Evolutionary conservation across 1,139 yeast species (phyloP).

Genomic region (Debaryomycetaceae sp.): DNA sequence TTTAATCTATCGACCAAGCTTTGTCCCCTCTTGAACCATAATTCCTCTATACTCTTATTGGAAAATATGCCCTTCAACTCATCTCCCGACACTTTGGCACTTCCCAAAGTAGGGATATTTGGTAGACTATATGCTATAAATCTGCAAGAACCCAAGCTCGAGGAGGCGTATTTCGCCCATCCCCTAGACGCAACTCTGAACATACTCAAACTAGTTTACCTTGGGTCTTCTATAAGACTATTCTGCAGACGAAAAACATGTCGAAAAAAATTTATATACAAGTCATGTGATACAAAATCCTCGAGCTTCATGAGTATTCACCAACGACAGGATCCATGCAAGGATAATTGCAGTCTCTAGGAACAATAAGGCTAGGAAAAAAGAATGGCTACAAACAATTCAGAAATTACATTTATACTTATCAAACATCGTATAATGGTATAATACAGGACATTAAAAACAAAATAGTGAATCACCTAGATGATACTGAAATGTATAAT

Average conservation of each 20-base stretch:
- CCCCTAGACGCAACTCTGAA: conserved; percentile 10
- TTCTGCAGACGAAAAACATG: not conserved
- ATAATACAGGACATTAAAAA: not conserved
- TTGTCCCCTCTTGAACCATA: conserved; percentile 59
- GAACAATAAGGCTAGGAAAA: too few species aligned
- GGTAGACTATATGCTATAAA: conserved; percentile 28
- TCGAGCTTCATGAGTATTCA: too few species aligned
- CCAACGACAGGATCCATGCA: too few species aligned
- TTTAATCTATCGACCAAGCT: conserved; percentile 47
- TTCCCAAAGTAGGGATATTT: conserved; percentile 29
- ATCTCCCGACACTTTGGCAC: conserved; percentile 23
- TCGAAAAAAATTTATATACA: not conserved
- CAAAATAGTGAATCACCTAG: not conserved
- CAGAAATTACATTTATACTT: too few species aligned
- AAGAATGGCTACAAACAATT: too few species aligned
- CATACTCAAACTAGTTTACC: conserved; percentile 2
- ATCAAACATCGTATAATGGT: not conserved
- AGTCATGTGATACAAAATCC: not conserved
- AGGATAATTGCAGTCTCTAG: too few species aligned
- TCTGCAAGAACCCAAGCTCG: conserved; percentile 8
- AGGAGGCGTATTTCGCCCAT: conserved; percentile 2
- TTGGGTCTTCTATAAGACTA: not conserved
- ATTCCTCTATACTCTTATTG: conserved; percentile 46
- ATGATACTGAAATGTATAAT: not conserved
- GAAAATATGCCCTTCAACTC: conserved; percentile 57